Conservation (phyloP, 2,329 filamentous ascomycete genomes). For the Orbilia blumenaviensis region DNA sequence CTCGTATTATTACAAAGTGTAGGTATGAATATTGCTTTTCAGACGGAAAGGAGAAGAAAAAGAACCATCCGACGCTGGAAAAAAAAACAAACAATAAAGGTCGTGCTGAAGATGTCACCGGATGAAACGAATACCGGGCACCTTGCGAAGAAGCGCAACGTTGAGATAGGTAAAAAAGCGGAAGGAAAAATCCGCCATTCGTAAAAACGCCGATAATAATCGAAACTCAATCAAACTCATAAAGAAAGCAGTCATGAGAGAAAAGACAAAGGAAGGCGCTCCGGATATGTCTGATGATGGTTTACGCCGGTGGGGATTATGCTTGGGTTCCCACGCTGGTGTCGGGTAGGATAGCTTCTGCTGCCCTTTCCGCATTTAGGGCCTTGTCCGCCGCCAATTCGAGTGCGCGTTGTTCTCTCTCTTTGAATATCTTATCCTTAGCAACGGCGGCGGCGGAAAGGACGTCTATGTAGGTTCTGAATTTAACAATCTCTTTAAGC, state of each 20-base stretch:
- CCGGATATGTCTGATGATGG: neutral
- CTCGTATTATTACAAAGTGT: slow-evolving; percentile 9
- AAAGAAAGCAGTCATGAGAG: neutral
- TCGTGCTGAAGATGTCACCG: neutral
- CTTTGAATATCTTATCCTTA: slow-evolving; percentile 75
- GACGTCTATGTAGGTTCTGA: slow-evolving; percentile 90
- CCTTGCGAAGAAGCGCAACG: neutral
- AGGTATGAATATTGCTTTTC: slow-evolving; percentile 2
- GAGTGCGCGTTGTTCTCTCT: slow-evolving; percentile 59
- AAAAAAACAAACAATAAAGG: neutral
- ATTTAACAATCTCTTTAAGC: slow-evolving; percentile 93
- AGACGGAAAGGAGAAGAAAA: neutral
- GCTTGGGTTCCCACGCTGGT: neutral
- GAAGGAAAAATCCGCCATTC: neutral
- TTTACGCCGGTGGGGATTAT: neutral
- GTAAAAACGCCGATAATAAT: slow-evolving; percentile 26
- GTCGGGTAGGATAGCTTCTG: slow-evolving; percentile 20
- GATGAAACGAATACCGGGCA: neutral
- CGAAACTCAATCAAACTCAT: neutral
- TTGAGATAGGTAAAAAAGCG: neutral
- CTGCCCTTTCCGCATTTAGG: slow-evolving; percentile 3
- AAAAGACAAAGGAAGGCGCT: neutral
- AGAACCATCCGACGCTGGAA: neutral
- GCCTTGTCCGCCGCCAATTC: slow-evolving; percentile 23
- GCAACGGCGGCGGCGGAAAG: slow-evolving; percentile 75